phyloP scores from a whole-genome alignment of 1,284 basidiomycete genomes.

The Phylloboletellus chloephorus region DNA sequence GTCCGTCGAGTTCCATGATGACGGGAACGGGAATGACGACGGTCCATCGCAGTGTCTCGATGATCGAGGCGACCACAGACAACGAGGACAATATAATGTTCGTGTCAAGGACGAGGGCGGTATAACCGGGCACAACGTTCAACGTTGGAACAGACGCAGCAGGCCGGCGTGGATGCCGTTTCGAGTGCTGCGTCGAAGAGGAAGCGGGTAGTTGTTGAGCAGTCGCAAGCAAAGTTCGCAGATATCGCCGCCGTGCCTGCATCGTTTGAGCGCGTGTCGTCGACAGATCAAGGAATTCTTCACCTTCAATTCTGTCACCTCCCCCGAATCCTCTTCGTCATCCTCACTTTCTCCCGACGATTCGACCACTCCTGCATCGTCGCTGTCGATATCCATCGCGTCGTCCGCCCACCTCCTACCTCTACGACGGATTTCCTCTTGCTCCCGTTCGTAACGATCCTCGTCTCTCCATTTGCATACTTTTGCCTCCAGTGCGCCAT shows the following conservation, averaged over 20 bases:
- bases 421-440: slow-evolving; percentile 59
- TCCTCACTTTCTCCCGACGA: slow-evolving; percentile 47
- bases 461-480: slow-evolving; percentile 68
- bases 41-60: slow-evolving; percentile 83
- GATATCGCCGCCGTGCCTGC: slow-evolving; percentile 63
- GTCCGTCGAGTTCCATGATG: slow-evolving; percentile 93
- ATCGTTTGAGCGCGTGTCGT: slow-evolving; percentile 13
- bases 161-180: slow-evolving; percentile 30
- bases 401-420: slow-evolving; percentile 61
- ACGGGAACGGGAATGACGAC: slow-evolving; percentile 90
- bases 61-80: slow-evolving; percentile 63
- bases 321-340: slow-evolving; percentile 63
- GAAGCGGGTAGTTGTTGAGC: slow-evolving; percentile 34
- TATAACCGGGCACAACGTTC: slow-evolving; percentile 80
- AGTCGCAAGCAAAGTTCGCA: slow-evolving; percentile 53
- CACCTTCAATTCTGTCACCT: slow-evolving; percentile 76
- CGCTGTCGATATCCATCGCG: slow-evolving; percentile 65
- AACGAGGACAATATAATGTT: slow-evolving; percentile 87
- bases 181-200: slow-evolving; percentile 34
- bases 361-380: slow-evolving; percentile 33
- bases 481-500: slow-evolving; percentile 65
- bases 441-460: slow-evolving; percentile 56
- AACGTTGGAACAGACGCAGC: slow-evolving; percentile 38
- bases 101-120: slow-evolving; percentile 88
- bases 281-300: slow-evolving; percentile 4